Base-by-base conservation (phyloP, 1,284 basidiomycete species). In the Inonotus obliquus region DNA sequence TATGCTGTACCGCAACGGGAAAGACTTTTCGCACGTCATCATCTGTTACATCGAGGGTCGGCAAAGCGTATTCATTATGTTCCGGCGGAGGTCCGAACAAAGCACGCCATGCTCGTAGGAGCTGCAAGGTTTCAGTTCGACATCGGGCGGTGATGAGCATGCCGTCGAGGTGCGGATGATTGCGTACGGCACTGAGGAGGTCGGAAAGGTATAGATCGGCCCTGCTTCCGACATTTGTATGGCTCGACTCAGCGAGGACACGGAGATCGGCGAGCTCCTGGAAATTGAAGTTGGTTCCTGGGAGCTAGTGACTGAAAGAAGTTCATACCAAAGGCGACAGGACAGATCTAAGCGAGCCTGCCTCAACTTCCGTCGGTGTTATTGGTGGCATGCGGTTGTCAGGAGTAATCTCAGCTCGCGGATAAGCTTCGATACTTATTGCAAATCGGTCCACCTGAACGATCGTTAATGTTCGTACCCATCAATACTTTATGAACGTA, bases 361-460 rank as follows among this genome's bases (percentile, higher is more conserved):
- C 57, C 23, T 62, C 48, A 25, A 41, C 32, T 21, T 47, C 61
- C 13, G 29, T 63, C 27, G 57, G 57, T 17, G 29, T 49, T 39
- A 41, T 29, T 27, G 39, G 41, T 27, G 29, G 57, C 51, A 49
- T 14, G 14, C 51, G 52, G 29, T 38, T 59, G 35, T 57, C 60
- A 35, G 57, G 25, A 35, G 52, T 23, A 19, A n/a, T 39, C 47
- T 59, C 61, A 21, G 38, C 29, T n/a, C 32, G 19, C 27, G 44
- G 61, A 54, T 59, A 49, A 37, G 44, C 58, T 23, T 63, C 62
- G 4, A 81, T 80, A 66, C 87, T 91, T 79, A 92, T 85, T 2
- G 88, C 77, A 70, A 92, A 92, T 65, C 81, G 83, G 69, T 92
- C 89, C 23, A 92, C 76, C 89, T 92, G 69, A 51, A 59, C 27